Evolutionary conservation across 2,329 filamentous ascomycete genomes (phyloP).

Genomic region (Xylaria sp.): DNA sequence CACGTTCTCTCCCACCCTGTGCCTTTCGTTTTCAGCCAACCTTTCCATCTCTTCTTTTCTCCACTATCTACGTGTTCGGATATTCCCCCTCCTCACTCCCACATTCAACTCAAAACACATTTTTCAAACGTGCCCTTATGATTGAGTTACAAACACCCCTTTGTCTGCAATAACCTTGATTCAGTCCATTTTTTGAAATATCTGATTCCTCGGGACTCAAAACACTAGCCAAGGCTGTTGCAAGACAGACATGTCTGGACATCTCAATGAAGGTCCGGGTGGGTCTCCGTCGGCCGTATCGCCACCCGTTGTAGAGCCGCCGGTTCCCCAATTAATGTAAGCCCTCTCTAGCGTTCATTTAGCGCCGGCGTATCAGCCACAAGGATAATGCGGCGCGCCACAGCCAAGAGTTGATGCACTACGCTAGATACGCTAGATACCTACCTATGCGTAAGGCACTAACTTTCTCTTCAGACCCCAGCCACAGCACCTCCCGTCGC

Average conservation of each 20-base stretch:
- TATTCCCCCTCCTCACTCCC: background rate
- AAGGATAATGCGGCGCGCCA: background rate
- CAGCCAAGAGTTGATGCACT: background rate
- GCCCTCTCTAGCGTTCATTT: background rate
- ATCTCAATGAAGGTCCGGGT: conserved; percentile 11
- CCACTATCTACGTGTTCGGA: background rate
- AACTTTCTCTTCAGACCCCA: conserved; percentile 1
- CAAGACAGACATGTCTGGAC: conserved; percentile 5
- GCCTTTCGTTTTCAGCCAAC: background rate
- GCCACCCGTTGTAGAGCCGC: background rate
- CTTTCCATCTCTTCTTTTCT: too few relatives aligned
- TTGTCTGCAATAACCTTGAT: background rate
- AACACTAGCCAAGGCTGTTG: background rate
- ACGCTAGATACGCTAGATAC: too few relatives aligned
- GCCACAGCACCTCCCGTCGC: conserved; percentile 6
- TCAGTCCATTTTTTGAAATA: background rate
- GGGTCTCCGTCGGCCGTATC: conserved; percentile 12
- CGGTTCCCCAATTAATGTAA: conserved; percentile 31
- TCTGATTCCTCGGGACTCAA: background rate
- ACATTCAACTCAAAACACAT: background rate
- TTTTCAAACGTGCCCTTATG: background rate
- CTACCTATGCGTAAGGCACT: background rate
- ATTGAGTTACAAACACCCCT: background rate
- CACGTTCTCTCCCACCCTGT: background rate
- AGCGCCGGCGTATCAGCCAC: background rate